Percentiles rank a stretch among this genome's conserved stretches.
Evolutionary conservation across 2,329 filamentous ascomycete species (phyloP).

Genomic region (Pestalotiopsis sp.): DNA sequence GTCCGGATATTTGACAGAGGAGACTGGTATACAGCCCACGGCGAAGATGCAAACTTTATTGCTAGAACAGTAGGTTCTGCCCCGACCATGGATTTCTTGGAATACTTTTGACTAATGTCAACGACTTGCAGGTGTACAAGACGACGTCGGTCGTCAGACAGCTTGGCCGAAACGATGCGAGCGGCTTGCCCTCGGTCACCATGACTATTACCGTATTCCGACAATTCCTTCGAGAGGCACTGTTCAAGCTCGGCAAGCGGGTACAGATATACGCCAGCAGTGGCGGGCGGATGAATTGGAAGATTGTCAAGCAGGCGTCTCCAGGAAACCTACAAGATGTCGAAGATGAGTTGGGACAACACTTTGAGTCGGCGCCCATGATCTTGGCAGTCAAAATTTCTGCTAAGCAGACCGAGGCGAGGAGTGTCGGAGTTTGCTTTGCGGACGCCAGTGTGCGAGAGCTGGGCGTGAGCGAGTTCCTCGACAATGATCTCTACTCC

Average conservation of each 20-base stretch:
- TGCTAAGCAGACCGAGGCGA: constrained; percentile 81
- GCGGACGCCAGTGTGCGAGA: constrained; percentile 96
- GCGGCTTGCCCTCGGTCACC: constrained; percentile 89
- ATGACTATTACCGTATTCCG: constrained; percentile 95
- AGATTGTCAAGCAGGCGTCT: constrained; percentile 86
- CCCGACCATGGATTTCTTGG: background rate
- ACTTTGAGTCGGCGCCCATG: constrained; percentile 88
- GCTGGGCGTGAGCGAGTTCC: constrained; percentile 93
- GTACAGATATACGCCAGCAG: constrained; percentile 86
- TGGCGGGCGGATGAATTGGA: constrained; percentile 86
- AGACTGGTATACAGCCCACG: constrained; percentile 96
- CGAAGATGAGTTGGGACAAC: constrained; percentile 88
- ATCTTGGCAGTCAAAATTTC: constrained; percentile 94
- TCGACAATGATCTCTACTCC: constrained; percentile 98
- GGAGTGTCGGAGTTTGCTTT: constrained; percentile 93
- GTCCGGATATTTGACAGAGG: constrained; percentile 91
- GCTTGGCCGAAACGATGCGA: constrained; percentile 80
- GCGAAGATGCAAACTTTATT: constrained; percentile 82
- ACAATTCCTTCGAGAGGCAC: constrained; percentile 90
- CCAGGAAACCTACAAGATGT: constrained; percentile 96
- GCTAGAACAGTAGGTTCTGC: constrained; percentile 65
- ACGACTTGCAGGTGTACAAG: constrained; percentile 75
- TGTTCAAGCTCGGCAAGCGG: constrained; percentile 88
- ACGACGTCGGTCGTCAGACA: constrained; percentile 94
- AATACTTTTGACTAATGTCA: background rate